These are phyloP conservation scores for Colletotrichum lupini DNA, from an alignment of 2,329 filamentous ascomycete species.

Conservation along the genomic window DNA sequence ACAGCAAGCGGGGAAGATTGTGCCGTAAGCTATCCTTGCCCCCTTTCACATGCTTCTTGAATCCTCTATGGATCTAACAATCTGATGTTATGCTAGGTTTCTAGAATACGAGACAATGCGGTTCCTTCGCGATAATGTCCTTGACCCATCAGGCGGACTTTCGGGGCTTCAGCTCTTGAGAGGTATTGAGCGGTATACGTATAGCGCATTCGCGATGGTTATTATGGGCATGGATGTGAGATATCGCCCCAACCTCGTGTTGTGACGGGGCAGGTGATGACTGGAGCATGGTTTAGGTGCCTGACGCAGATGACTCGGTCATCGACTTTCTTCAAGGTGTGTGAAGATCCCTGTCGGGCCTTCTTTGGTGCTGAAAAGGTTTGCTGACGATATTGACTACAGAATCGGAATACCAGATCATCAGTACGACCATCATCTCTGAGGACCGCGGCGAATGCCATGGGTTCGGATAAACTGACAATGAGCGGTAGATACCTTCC, in stretches of 20 bases:
- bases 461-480: not conserved
- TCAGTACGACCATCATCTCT: not conserved
- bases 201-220: not conserved
- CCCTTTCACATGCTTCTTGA: too few relatives aligned
- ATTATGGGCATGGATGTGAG: slow-evolving; percentile 9
- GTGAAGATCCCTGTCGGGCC: not conserved
- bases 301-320: not conserved
- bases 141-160: fast-evolving
- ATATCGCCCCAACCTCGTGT: not conserved
- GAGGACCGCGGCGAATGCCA: not conserved
- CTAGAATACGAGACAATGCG: slow-evolving; percentile 8
- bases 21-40: not conserved
- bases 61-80: too few relatives aligned
- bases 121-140: not conserved
- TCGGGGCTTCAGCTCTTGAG: not conserved
- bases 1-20: slow-evolving; percentile 5
- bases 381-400: not conserved
- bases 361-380: not conserved
- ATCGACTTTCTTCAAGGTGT: not conserved
- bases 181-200: not conserved
- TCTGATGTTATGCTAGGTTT: not conserved
- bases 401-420: slow-evolving; percentile 13
- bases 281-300: not conserved
- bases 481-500: not conserved
- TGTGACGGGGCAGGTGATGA: not conserved